Evolutionary conservation across 352 stramenopile species (phyloP).

Genomic region (Globisporangium carolinianum): DNA sequence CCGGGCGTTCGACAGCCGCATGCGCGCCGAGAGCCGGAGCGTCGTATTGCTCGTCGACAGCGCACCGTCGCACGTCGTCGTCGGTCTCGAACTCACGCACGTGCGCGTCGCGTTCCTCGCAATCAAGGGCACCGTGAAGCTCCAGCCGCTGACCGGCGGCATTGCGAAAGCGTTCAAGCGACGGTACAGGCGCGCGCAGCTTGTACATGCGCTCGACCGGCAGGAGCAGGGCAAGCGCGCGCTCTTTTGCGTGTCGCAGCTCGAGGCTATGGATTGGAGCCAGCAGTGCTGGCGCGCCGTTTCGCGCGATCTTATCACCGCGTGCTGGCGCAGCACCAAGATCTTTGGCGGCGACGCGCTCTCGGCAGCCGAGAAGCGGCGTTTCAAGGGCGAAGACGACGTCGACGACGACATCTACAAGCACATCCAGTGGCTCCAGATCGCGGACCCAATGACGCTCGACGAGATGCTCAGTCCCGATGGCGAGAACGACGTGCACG

Average conservation of each 20-base stretch:
- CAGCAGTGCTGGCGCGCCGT: conserved; percentile 7
- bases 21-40: conserved; percentile 10
- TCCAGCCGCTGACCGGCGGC: conserved; percentile 16
- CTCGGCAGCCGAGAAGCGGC: conserved; percentile 6
- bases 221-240: conserved; percentile 12
- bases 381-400: conserved; percentile 5
- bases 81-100: conserved; percentile 14
- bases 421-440: conserved; percentile 8
- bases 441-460: conserved; percentile 4
- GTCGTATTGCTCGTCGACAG: conserved; percentile 17
- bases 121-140: conserved; percentile 7
- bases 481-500: conserved; percentile 8
- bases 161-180: conserved; percentile 17
- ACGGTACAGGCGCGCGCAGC: conserved; percentile 14
- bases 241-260: conserved; percentile 14
- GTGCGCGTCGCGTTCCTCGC: conserved; percentile 9
- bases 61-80: conserved; percentile 12
- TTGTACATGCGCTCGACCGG: conserved; percentile 13
- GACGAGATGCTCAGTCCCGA: conserved; percentile 7
- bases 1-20: conserved; percentile 11
- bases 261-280: conserved; percentile 13
- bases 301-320: conserved; percentile 1
- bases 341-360: conserved; percentile 7
- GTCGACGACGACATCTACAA: conserved; percentile 7
- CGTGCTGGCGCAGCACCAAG: conserved; percentile 3